These are phyloP conservation scores for Xylaria sp. DNA, from an alignment of 2,329 filamentous ascomycete genomes.

Conservation along the genomic window DNA sequence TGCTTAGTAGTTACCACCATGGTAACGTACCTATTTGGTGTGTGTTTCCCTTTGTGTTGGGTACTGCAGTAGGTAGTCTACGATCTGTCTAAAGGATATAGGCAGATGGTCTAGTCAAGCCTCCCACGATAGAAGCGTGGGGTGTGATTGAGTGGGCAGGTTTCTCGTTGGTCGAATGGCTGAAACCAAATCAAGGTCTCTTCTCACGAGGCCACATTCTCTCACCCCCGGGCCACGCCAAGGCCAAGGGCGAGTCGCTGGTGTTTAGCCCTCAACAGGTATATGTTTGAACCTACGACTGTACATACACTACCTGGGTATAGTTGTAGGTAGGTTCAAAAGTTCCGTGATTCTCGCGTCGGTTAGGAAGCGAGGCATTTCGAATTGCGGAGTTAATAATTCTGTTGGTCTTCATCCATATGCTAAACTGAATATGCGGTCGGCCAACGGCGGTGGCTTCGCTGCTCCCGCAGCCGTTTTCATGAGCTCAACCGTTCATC, in stretches of 20 bases:
- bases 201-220: slow-evolving; percentile 35
- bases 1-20: background rate
- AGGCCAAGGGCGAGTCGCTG: slow-evolving; percentile 36
- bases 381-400: slow-evolving; percentile 1
- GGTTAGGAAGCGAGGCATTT: slow-evolving; percentile 5
- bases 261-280: slow-evolving; percentile 25
- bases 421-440: background rate
- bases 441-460: slow-evolving; percentile 11
- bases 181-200: slow-evolving; percentile 32
- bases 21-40: background rate
- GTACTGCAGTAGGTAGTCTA: background rate
- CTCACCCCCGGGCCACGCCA: slow-evolving; percentile 25
- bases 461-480: slow-evolving; percentile 9
- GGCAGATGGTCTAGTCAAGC: slow-evolving; percentile 2
- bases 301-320: background rate
- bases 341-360: slow-evolving; percentile 5
- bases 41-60: background rate
- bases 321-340: background rate
- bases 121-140: slow-evolving; percentile 32
- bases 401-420: slow-evolving; percentile 10
- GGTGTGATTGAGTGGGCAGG: slow-evolving; percentile 37
- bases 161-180: slow-evolving; percentile 36
- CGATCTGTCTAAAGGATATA: background rate
- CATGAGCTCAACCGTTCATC: slow-evolving; percentile 36
- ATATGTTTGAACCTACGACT: background rate